phyloP scores from a whole-genome alignment of 805 yeast genomes.

The Ogataea ramenticola region DNA sequence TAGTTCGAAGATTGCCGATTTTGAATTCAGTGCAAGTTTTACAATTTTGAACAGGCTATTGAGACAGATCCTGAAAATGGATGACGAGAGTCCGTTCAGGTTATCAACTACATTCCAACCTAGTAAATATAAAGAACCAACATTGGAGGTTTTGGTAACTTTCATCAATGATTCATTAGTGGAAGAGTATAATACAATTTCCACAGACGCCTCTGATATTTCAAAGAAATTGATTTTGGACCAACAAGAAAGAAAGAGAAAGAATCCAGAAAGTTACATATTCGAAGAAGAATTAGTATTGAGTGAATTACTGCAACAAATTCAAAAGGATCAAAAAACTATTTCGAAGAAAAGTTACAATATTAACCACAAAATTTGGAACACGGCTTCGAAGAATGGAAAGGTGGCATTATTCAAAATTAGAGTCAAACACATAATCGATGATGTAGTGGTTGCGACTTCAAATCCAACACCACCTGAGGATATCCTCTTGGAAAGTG shows the following conservation, averaged over 20 bases:
- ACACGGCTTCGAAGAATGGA: neutral
- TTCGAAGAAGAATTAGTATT: neutral
- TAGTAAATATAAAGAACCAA: neutral
- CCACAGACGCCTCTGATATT: constrained; percentile 5
- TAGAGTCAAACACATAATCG: constrained; percentile 27
- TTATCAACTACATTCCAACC: constrained; percentile 18
- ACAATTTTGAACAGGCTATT: constrained; percentile 42
- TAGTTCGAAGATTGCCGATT: constrained; percentile 51
- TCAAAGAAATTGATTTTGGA: neutral
- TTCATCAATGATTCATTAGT: constrained; percentile 6
- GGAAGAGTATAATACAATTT: neutral
- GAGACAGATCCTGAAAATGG: constrained; percentile 26
- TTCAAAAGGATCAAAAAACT: neutral
- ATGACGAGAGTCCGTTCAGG: constrained; percentile 30
- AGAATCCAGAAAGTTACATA: too few species aligned
- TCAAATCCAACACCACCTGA: constrained; percentile 25
- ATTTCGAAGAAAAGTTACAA: neutral
- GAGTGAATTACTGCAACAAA: neutral
- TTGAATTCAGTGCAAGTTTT: constrained; percentile 59
- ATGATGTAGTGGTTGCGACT: constrained; percentile 19
- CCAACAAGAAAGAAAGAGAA: neutral
- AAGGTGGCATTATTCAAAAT: constrained; percentile 31
- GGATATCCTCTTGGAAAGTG: constrained; percentile 12
- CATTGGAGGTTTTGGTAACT: constrained; percentile 10
- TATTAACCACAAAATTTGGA: neutral